These are phyloP conservation scores for Tuber indicum DNA, from an alignment of 495 filamentous ascomycete genomes.

Conservation along the genomic window DNA sequence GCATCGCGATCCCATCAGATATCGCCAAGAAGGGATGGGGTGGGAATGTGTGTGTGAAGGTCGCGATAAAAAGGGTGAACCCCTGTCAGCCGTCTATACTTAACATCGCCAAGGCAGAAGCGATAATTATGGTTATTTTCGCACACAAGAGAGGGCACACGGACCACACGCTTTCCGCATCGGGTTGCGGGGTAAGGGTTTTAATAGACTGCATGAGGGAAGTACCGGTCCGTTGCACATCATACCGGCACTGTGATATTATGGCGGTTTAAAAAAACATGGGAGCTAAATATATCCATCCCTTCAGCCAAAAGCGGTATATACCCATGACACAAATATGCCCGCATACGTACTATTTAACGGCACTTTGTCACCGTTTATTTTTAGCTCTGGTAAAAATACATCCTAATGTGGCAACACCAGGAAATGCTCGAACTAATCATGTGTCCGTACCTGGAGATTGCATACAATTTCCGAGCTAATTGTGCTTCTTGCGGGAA, in stretches of 20 bases:
- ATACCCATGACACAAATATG: not conserved
- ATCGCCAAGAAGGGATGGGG: slow-evolving; percentile 29
- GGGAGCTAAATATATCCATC: not conserved
- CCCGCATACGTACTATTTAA: not conserved
- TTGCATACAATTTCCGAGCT: not conserved
- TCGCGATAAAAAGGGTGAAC: slow-evolving; percentile 19
- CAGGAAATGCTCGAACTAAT: not conserved
- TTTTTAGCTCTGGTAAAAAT: slow-evolving; percentile 4
- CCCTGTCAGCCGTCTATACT: slow-evolving; percentile 23
- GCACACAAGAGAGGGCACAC: slow-evolving; percentile 8
- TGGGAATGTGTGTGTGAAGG: not conserved
- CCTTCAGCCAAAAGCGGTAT: not conserved
- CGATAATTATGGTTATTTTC: slow-evolving; percentile 35
- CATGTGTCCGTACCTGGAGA: not conserved
- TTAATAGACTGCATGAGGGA: not conserved
- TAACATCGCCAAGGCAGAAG: slow-evolving; percentile 19
- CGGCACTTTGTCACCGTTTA: not conserved
- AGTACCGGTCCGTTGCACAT: not conserved
- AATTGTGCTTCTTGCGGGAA: slow-evolving; percentile 2
- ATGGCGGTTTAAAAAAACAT: not conserved
- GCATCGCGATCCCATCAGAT: slow-evolving; percentile 19
- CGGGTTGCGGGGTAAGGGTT: slow-evolving; percentile 6
- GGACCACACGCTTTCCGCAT: not conserved
- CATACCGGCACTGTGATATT: not conserved
- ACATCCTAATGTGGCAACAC: slow-evolving; percentile 4